Base-by-base conservation (phyloP, 2,329 filamentous ascomycete species). In the Talaromyces sp. region DNA sequence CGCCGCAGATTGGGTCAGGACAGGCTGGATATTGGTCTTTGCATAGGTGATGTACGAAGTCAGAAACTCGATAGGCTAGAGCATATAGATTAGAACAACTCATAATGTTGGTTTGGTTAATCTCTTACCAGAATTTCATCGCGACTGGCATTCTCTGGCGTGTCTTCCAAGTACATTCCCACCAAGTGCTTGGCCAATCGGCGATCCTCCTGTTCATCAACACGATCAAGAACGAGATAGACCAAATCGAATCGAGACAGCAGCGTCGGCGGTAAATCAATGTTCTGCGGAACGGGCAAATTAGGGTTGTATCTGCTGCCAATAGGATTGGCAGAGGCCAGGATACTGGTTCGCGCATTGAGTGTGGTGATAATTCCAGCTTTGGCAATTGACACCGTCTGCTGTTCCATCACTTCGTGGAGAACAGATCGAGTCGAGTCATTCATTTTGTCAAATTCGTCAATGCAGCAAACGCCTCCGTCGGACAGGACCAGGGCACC, bases 11-110 rank as follows among this genome's bases (percentile, higher is more conserved):
- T 86, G 83, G 0, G 90, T 89, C 71, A 99, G 88, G 52, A 82
- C 84, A 0, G 95, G 95, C 70, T 97, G 91, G 68, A 95, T 85
- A 70, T 92, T 86, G 66, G 88, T 82, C 68, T 95, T 91, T 17
- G 95, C 95, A 73, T 97, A 99, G 10, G 93, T 98, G 72, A 99
- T 98, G 79, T 98, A 99, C 19, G 89, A 85, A 1, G 96, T 99
- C 17, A 99, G 83, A 78, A 98, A 98, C 69, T 99, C 95, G 69
- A 99, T 85, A 21, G 95, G 91, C 88, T 91, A 64, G 27, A 61
- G 58, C n/a, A 62, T 54, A 32, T 21, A n/a, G 13, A 50, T 46
- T 46, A 63, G 69, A 76, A 50, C 58, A 17, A n/a, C 41, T 58
- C 9, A 10, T 27, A 27, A 35, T 11, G 4, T n/a, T 27, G 46